Conservation (phyloP, 1,284 basidiomycete species). For the Tetrapyrgos nigripes region DNA sequence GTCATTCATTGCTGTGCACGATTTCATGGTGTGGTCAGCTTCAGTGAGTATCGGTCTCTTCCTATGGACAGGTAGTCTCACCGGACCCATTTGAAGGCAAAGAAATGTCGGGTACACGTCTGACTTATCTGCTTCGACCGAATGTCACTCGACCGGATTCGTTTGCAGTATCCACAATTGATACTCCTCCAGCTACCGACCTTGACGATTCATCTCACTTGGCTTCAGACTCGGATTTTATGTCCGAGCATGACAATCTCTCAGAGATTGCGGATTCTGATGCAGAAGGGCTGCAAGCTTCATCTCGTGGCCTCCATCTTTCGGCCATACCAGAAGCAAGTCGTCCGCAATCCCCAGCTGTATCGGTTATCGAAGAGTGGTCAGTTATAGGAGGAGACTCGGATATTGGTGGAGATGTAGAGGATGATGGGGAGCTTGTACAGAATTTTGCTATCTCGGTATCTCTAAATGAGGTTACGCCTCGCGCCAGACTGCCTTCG, state of each 20-base stretch:
- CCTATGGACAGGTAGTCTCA: slow-evolving; percentile 3
- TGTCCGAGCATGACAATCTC: slow-evolving; percentile 41
- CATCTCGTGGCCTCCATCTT: slow-evolving; percentile 20
- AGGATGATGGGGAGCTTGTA: slow-evolving; percentile 35
- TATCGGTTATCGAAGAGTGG: slow-evolving; percentile 34
- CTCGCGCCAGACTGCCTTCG: not conserved
- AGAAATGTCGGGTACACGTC: slow-evolving; percentile 62
- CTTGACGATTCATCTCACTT: slow-evolving; percentile 59
- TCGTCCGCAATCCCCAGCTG: slow-evolving; percentile 26
- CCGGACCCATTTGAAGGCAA: slow-evolving; percentile 56
- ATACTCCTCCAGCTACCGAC: slow-evolving; percentile 79
- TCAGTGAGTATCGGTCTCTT: slow-evolving; percentile 60
- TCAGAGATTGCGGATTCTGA: slow-evolving; percentile 51
- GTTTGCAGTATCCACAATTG: slow-evolving; percentile 47
- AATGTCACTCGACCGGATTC: slow-evolving; percentile 69
- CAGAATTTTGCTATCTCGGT: slow-evolving; percentile 25
- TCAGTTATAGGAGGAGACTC: slow-evolving; percentile 38
- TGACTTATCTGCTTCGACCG: slow-evolving; percentile 81
- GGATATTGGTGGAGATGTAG: slow-evolving; percentile 41
- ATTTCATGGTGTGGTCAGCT: slow-evolving; percentile 79
- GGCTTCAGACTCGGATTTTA: slow-evolving; percentile 56
- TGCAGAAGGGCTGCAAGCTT: slow-evolving; percentile 35
- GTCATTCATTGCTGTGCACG: slow-evolving; percentile 82
- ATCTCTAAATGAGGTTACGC: slow-evolving; percentile 4
- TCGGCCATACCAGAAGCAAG: slow-evolving; percentile 41